A percentile compares a stretch with the other conserved stretches of the same genome.
phyloP scores from a whole-genome alignment of 2,329 filamentous ascomycete genomes.

The Diaporthe ampelina region DNA sequence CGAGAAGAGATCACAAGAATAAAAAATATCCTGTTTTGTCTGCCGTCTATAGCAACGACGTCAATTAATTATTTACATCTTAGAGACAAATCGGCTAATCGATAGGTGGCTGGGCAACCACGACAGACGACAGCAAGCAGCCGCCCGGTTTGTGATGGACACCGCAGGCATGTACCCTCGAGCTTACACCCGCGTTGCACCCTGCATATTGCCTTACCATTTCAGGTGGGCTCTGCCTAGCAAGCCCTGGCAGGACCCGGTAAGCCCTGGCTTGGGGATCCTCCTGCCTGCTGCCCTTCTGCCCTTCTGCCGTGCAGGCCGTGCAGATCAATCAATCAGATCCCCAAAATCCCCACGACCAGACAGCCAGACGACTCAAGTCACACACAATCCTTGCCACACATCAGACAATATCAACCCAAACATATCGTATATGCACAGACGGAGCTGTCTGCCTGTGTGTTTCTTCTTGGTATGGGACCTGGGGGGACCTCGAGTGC shows the following conservation, averaged over 20 bases:
- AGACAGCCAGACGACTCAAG: neutral
- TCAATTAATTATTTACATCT: conserved; percentile 1
- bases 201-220: neutral
- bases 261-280: neutral
- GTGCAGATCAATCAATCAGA: conserved; percentile 14
- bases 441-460: neutral
- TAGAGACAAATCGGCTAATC: neutral
- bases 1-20: neutral
- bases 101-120: conserved; percentile 34
- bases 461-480: neutral
- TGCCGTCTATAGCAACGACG: neutral
- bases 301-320: neutral
- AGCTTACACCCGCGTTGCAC: neutral
- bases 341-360: neutral
- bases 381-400: neutral
- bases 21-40: neutral
- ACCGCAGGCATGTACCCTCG: conserved; percentile 20
- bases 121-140: neutral
- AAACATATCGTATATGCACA: neutral
- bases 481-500: neutral
- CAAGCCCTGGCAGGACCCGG: neutral
- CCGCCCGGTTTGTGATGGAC: neutral
- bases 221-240: neutral
- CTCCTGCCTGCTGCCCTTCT: conserved; percentile 1
- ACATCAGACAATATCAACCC: neutral